Percentiles rank a stretch among this genome's conserved stretches.
Evolutionary conservation across 495 filamentous ascomycete genomes (phyloP).

Genomic region (Xylaria palmicola): DNA sequence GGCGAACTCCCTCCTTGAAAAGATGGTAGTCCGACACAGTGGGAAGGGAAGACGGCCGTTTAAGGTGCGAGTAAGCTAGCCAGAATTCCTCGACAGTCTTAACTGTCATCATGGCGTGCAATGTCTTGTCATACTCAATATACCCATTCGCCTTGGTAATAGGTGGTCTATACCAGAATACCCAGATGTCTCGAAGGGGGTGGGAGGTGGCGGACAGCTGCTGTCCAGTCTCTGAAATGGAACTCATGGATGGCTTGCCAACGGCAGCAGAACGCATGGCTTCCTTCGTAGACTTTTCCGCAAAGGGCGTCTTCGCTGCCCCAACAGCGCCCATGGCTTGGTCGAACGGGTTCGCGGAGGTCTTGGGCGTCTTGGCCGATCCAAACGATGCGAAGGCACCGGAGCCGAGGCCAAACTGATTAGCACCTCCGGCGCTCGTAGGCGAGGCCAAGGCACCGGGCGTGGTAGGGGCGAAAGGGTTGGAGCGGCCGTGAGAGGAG

Average conservation of each 20-base stretch:
- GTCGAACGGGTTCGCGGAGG: conserved; percentile 78
- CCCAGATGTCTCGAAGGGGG: conserved; percentile 81
- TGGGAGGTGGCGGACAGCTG: conserved; percentile 40
- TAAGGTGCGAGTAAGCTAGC: conserved; percentile 85
- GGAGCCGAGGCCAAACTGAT: conserved; percentile 88
- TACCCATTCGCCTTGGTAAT: conserved; percentile 83
- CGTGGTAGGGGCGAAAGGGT: conserved; percentile 81
- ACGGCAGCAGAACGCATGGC: conserved; percentile 44
- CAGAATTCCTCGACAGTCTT: conserved; percentile 89
- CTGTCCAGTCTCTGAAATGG: conserved; percentile 40
- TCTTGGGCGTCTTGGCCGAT: conserved; percentile 82
- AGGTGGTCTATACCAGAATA: conserved; percentile 94
- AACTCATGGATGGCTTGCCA: conserved; percentile 42
- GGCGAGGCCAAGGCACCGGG: conserved; percentile 75
- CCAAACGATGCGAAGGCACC: conserved; percentile 98
- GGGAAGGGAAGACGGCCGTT: conserved; percentile 81
- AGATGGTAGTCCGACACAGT: conserved; percentile 97
- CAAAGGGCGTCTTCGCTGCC: conserved; percentile 63
- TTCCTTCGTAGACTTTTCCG: conserved; percentile 56
- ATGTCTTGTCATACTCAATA: conserved; percentile 97
- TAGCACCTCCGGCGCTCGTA: conserved; percentile 82
- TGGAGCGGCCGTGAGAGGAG: conserved; percentile 75
- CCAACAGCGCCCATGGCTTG: conserved; percentile 61
- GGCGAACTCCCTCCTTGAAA: conserved; percentile 94
- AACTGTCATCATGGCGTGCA: conserved; percentile 78